Base-by-base conservation (phyloP, 805 yeast genomes). In the Huiozyma sinensis region DNA sequence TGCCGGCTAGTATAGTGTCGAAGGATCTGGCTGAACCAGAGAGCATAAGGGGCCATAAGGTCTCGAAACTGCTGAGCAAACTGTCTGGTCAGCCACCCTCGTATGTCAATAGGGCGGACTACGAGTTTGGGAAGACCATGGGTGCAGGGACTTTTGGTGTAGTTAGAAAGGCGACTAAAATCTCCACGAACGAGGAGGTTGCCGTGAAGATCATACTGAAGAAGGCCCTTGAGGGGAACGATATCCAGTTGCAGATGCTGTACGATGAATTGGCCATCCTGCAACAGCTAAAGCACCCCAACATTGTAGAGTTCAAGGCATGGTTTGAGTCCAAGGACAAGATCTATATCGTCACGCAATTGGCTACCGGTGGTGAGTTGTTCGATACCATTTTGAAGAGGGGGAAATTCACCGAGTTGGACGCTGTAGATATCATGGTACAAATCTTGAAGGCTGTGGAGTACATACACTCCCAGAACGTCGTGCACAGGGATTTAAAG, bases 71-170 rank as follows among this genome's bases (percentile, higher is more conserved):
- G 10, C 39, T 83, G 46, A 71, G 75, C 55, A 81, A 76, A 53
- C 57, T 84, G 17, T 66, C 77, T 39, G 86, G 89, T 6, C 92
- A 85, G 60, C 95, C 94, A 0, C 71, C 68, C 9, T 75, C 83
- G 6, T 81, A 81, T 53, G 57, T 71, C 36, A 75, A 84, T 55
- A 86, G 87, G 64, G 62, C 71, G 40, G 70, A 75, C 47, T 89
- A 86, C 56, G 75, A 79, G 7, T 85, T 88, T 60, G 90, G 89
- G 9, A 77, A 76, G 47, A 86, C 95, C 0, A 66, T 89, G 9
- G 97, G 97, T 7, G 97, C 97, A 0, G 97, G 98, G 5, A 77
- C 95, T 0, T 92, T 87, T 64, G 97, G 98, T 35, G 81, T 90
- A 2, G 97, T 90, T 4, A 73, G 95, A 53, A 74, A 76, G 50